phyloP scores from a whole-genome alignment of 208 protist species.

The Histomonas meleagridis region DNA sequence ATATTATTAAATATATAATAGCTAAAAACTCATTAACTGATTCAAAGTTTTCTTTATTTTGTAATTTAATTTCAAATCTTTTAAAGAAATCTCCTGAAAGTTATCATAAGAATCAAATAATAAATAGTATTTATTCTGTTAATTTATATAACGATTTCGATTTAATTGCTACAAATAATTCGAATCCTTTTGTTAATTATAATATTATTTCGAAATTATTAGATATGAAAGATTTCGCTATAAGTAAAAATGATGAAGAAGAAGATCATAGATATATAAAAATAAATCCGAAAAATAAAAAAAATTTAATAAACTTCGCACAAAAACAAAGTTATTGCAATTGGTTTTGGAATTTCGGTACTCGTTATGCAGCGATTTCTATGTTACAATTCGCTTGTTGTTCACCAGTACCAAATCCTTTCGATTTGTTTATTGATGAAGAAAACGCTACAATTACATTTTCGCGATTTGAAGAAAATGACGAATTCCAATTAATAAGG shows the following conservation, averaged over 20 bases:
- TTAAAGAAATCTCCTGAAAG: too few relatives aligned
- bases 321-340: neutral
- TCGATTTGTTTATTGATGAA: neutral
- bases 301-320: neutral
- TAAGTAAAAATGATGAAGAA: neutral
- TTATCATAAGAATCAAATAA: neutral
- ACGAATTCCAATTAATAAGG: neutral
- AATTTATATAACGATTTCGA: neutral
- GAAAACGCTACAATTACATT: neutral
- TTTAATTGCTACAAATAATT: neutral
- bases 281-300: neutral
- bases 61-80: too few relatives aligned
- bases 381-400: neutral
- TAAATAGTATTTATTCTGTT: neutral
- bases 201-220: neutral
- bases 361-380: neutral
- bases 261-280: neutral
- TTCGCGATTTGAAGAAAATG: neutral
- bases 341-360: neutral
- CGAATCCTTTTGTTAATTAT: too few relatives aligned
- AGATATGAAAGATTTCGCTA: neutral
- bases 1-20: too few relatives aligned
- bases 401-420: neutral
- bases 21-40: too few relatives aligned
- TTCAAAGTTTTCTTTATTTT: too few relatives aligned